Base-by-base conservation (phyloP, 169 alveolate species). In the Plasmodium reichenowi region DNA sequence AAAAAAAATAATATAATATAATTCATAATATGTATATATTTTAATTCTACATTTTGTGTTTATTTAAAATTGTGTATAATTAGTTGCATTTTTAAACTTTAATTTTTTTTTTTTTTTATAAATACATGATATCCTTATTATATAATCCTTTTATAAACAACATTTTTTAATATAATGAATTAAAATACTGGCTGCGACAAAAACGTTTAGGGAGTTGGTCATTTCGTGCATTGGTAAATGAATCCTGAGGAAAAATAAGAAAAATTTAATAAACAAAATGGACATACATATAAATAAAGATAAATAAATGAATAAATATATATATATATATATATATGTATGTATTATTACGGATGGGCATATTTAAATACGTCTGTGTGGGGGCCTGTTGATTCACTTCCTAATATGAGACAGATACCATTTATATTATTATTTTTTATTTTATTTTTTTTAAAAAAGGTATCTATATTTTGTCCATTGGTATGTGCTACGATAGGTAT, bases 131-230 rank as follows among this genome's bases (percentile, higher is more conserved):
- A 5, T 32, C 45, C 45, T 5, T 32, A 32, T 32, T 8, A 32
- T 5, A 32, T 32, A 6, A 5, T 32, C 7, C 45, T 32, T 32
- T 32, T 32, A 32, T 32, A 32, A 32, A 32, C 45, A 62, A 22
- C 74, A 24, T 45, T 52, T 47, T 71, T 60, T 72, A 87, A 94
- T 85, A 54, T 93, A 92, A 72, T 92, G 95, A 12, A 94, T 89
- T 22, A 94, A 63, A 45, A 94, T 94, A 22, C 95, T 93, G 7
- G 96, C 96, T 24, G 96, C 96, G 13, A 94, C 89, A 24, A 94
- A 74, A 8, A 94, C 96, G 73, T 94, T 94, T 58, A 94, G 70
- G 43, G 96, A 94, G 63, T 94, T 89, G 1, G 93, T 88, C 78
- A 94, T 86, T 58, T 94, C 95, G 54, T 94, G 95, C 95, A 92